These are phyloP conservation scores for Kodamaea nitidulidarum DNA, from an alignment of 805 yeast species.

Conservation along the genomic window DNA sequence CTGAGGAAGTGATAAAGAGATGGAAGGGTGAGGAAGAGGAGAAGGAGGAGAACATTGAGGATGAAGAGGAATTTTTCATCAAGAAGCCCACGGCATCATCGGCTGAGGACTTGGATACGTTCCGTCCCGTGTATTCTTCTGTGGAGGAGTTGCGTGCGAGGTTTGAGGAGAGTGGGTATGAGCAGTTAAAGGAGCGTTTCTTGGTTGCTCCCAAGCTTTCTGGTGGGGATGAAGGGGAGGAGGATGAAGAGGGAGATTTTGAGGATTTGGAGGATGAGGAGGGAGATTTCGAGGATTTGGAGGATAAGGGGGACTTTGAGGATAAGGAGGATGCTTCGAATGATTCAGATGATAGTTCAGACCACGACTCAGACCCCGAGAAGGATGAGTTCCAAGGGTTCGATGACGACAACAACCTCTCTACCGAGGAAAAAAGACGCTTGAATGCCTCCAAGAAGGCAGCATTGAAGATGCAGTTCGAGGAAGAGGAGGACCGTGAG, in stretches of 20 bases:
- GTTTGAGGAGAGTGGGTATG: constrained; percentile 45
- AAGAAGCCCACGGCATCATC: constrained; percentile 36
- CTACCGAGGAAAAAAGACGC: constrained; percentile 73
- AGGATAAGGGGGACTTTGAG: constrained; percentile 13
- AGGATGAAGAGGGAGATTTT: constrained; percentile 35
- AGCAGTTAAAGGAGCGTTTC: constrained; percentile 44
- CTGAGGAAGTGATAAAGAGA: constrained; percentile 65
- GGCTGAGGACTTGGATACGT: constrained; percentile 35
- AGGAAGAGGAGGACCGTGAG: constrained; percentile 63
- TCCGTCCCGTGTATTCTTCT: constrained; percentile 33
- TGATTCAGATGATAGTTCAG: constrained; percentile 25
- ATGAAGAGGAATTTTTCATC: constrained; percentile 48
- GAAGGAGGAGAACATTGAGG: constrained; percentile 35
- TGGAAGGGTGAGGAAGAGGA: constrained; percentile 60
- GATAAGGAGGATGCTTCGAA: constrained; percentile 22
- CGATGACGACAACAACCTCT: constrained; percentile 38
- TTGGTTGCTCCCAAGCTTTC: constrained; percentile 49
- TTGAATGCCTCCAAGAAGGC: constrained; percentile 87
- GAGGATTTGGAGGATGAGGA: constrained; percentile 35
- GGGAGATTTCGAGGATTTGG: constrained; percentile 17
- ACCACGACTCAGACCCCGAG: constrained; percentile 44
- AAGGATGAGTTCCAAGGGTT: constrained; percentile 35
- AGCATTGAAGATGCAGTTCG: constrained; percentile 82
- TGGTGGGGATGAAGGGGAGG: constrained; percentile 27
- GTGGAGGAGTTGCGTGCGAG: constrained; percentile 43